Percentiles rank a stretch among this genome's conserved stretches.
Evolutionary conservation across 129 eudicot species (phyloP).

Genomic region (Lactuca sativa): DNA sequence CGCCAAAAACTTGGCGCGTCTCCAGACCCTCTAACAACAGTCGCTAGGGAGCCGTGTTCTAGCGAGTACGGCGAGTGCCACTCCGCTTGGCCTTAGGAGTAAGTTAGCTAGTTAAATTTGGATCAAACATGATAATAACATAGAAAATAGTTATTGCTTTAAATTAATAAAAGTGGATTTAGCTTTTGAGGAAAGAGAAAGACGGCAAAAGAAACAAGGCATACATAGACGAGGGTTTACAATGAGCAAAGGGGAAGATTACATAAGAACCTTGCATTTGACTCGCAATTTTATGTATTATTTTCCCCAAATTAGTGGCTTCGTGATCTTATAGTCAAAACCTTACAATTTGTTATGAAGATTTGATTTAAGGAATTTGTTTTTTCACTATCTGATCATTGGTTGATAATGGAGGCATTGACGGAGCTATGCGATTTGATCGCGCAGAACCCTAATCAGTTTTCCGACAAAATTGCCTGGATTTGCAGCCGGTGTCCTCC

Average conservation of each 20-base stretch:
- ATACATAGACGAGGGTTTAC: conserved; percentile 11
- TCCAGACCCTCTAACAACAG: no score
- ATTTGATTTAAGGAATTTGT: background rate
- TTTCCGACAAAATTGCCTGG: conserved; percentile 72
- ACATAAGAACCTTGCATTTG: background rate
- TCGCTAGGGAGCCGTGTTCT: no score
- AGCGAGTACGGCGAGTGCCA: no score
- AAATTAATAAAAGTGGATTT: background rate
- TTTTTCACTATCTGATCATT: conserved; percentile 13
- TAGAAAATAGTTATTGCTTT: background rate
- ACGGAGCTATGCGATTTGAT: conserved; percentile 88
- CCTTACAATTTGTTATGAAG: conserved; percentile 28
- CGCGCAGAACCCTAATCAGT: conserved; percentile 64
- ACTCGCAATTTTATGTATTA: background rate
- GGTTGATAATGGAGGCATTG: conserved; percentile 66
- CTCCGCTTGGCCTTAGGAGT: no score
- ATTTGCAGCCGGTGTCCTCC: conserved; percentile 82
- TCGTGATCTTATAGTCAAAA: conserved; percentile 3
- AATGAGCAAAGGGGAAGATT: conserved; percentile 11
- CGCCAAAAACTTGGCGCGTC: no score
- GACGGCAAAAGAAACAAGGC: background rate
- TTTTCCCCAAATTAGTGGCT: conserved; percentile 13
- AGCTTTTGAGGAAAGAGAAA: background rate
- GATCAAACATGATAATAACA: no score
- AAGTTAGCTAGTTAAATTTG: no score